Conservation (phyloP, 257 asterid genomes). For the Knoxia roxburghii region DNA sequence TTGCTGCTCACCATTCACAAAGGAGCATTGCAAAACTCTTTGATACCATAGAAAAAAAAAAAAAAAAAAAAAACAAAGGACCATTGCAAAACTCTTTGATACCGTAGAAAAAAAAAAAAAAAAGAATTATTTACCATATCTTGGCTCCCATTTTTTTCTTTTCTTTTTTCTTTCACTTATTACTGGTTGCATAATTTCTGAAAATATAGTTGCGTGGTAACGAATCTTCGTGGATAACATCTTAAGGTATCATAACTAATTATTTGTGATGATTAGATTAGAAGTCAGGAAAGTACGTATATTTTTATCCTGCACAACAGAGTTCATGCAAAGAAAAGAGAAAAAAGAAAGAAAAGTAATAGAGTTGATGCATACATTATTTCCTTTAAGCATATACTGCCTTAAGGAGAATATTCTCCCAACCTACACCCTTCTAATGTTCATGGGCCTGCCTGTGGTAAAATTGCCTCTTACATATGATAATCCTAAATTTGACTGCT, state of each 20-base stretch:
- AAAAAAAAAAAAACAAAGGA: no score
- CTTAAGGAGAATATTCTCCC: not conserved
- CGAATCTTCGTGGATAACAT: not conserved
- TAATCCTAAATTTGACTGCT: not conserved
- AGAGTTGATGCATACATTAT: no score
- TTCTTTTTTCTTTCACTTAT: not conserved
- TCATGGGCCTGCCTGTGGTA: not conserved
- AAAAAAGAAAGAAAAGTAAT: no score
- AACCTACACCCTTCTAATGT: not conserved
- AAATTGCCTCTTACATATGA: not conserved
- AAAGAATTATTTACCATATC: not conserved
- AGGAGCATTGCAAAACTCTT: not conserved
- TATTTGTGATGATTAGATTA: not conserved
- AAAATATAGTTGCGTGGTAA: not conserved
- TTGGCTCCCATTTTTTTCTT: not conserved
- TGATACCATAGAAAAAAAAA: not conserved
- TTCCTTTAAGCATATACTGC: not conserved
- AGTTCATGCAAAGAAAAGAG: not conserved
- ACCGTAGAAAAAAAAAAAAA: no score
- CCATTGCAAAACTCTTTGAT: no score
- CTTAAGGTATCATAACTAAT: not conserved
- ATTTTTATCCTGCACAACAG: not conserved
- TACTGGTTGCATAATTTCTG: not conserved
- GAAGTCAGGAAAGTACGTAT: not conserved
- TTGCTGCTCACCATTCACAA: not conserved